Evolutionary conservation across 2,329 filamentous ascomycete species (phyloP), one percentile per base, ranked within the genome.

Genomic region (Xylogone sp.): DNA sequence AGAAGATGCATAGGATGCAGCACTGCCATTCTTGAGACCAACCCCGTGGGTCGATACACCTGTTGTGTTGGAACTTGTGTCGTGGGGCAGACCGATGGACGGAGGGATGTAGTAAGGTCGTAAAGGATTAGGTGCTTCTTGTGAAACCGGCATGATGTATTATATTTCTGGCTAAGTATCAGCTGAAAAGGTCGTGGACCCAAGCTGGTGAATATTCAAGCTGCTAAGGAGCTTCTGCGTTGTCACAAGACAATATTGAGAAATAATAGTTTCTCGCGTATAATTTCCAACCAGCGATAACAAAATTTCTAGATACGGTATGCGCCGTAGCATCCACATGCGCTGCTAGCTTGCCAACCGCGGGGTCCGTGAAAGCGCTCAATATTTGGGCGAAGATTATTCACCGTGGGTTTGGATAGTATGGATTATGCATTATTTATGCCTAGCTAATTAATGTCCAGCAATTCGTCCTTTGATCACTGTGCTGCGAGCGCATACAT

Each of bases 31-130:
- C 45, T 61, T 65, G 46, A 62, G 55, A 49, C 61, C 64, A 39
- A 63, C 48, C 49, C 62, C 63, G 56, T 63, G 57, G 34, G 62
- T 63, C 51, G 54, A 57, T 19, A 54, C 53, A 53, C 50, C 64
- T 12, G 59, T 79, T 56, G 56, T 69, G 62, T 63, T 54, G 53
- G 59, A 59, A 49, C 46, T 44, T 54, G 59, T 53, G 49, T 72
- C 74, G 49, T 75, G 71, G 45, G 79, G 75, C 27, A 81, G 72
- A 31, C 84, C 84, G 54, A 87, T 83, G 4, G 84, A 82, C 3
- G 85, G 84, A 34, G 85, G 84, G 55, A 78, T 72, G 62, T 83
- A 83, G 60, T 84, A 84, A 9, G 81, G 81, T 52, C 81, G 72
- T 53, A 83, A 69, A 45, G 81, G 81, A 67, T 84, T 84, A 44